Base-by-base conservation (phyloP, 208 protist species). In the Strigomonas culicis region DNA sequence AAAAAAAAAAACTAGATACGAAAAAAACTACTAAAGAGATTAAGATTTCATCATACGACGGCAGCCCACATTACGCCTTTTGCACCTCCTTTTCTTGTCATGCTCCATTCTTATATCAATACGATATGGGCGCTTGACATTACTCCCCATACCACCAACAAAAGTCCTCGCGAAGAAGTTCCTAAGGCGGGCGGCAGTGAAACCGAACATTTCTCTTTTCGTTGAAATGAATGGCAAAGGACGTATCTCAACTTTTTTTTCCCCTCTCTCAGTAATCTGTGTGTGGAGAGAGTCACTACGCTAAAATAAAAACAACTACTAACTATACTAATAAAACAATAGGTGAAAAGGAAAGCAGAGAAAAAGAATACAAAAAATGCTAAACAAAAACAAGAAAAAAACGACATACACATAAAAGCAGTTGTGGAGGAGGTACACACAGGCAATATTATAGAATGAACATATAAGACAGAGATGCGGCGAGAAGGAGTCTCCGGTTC, bases 21-120 rank as follows among this genome's bases (percentile, higher is more conserved):
- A 44, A 46, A 34, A 43, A 31, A 41, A 41, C 27, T 34, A 39
- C 52, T 32, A 24, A 49, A 59, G 55, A 22, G 46, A 68, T 61
- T 67, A 94, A 24, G 88, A 94, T 68, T 94, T 94, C 81, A 94
- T 90, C 84, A 94, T 90, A 25, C 88, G 85, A 21, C 85, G 76
- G 27, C 66, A 69, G 11, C 79, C 81, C 43, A 92, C 75, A 60
- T 79, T 91, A n/a, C 88, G 77, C 17, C 86, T 74, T 13, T 79
- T 78, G 36, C 79, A 74, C 31, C 88, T 74, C 3, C 81, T 61
- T 63, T 90, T 90, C 70, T 92, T 94, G 70, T 94, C 88, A 64
- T 92, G 84, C 69, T 85, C 88, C 84, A 92, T 91, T 22, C 88
- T 82, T 49, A 90, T 84, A 51, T 88, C 83, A 56, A 94, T 86